Evolutionary conservation across 2,329 filamentous ascomycete species (phyloP), one percentile per base, ranked within the genome.

Genomic region (Talaromyces sp.): DNA sequence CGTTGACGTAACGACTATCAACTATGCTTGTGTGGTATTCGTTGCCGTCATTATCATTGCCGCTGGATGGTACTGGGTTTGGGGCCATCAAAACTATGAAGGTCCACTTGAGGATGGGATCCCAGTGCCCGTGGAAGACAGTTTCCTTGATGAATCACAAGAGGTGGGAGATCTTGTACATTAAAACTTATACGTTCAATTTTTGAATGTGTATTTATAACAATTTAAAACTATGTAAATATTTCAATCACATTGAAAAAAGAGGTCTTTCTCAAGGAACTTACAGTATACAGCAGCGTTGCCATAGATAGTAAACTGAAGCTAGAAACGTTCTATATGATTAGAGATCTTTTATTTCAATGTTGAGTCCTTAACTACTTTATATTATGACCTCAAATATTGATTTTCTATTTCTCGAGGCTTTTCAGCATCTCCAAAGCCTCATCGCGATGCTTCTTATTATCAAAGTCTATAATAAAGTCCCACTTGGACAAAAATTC

Each of bases 21-120:
- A 92, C 80, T 92, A 90, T 73, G 88, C 88, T 1, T 86, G 86
- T 15, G 88, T 87, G 36, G 88, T 92, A n/a, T 90, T 91, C 67
- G 83, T 88, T 28, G 86, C 80, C 5, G 88, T 89, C 64, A 82
- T 84, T 59, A 55, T 78, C 44, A 81, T 91, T 61, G 84, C 88
- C 1, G 81, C 79, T 10, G 73, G 77, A 8, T 92, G 88, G 88
- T 92, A 92, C 77, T 78, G 85, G 66, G 80, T 81, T 57, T 90
- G 87, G 86, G 88, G 88, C 36, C 83, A 84, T 75, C 84, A 85
- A 75, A 85, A 91, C 59, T 72, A 72, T 59, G 66, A 64, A 5
- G 71, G 71, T 75, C 69, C 68, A 4, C 67, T 53, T 3, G 25
- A n/a, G 8, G 28, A 53, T 53, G 49, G 49, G 3, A 30, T 53